Evolutionary conservation across 2,329 filamentous ascomycete species (phyloP), one percentile per base, ranked within the genome.

Genomic region (Fusarium nodosum): DNA sequence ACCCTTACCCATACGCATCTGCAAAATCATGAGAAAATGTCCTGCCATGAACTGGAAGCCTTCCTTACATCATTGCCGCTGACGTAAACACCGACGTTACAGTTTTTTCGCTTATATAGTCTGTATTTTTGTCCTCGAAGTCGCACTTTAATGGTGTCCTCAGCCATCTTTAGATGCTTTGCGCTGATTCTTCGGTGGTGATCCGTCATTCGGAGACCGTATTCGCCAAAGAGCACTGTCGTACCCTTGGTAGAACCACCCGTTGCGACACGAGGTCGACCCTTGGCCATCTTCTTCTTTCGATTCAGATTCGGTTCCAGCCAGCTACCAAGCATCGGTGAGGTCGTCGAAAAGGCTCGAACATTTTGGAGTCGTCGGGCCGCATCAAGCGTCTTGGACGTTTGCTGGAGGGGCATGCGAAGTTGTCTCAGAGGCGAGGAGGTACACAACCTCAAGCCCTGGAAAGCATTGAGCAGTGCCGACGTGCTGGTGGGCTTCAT

Each of bases 1-100:
- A 82, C 96, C 96, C 82, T 98, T 99, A 79, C 96, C 96, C 97
- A 99, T 99, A 87, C 96, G 91, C 79, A 93, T 91, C 89, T 91
- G 70, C 9, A 47, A 55, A 56, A 31, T 48, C 38, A 70, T 75
- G 53, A 75, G 72, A 57, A 44, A 39, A 36, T 42, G 51, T 64
- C 64, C 54, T 51, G 11, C 31, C 26, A 12, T n/a, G 30, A 20
- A 57, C 44, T 11, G 20, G 38, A 44, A 42, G 45, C 51, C 28
- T 56, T 75, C 60, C 86, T 72, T 76, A 91, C 90, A 83, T 99
- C 96, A 77, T 98, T 99, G 60, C 96, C 96, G 79, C 91, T 96
- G 60, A 93, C 91, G 80, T 96, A 99, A 24, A 99, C 97, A 77
- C 95, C 96, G 72, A 98, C 92, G 77, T 97, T 97, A 70, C 94